Base-by-base conservation (phyloP, 495 filamentous ascomycete genomes). In the Tetracladium marchalianum region DNA sequence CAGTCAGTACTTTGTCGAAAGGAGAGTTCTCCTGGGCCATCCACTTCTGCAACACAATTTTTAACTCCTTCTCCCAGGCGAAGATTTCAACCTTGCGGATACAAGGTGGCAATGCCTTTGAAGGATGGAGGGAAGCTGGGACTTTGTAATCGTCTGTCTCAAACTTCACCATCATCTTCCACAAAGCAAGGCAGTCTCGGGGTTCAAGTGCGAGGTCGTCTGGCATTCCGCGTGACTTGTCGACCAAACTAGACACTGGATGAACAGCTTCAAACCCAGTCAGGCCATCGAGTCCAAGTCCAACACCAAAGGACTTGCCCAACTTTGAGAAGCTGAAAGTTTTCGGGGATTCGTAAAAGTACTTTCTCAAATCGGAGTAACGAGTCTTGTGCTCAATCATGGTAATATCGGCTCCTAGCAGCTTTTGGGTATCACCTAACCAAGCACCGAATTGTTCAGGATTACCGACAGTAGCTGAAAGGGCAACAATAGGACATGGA, bases 391-490 rank as follows among this genome's bases (percentile, higher is more conserved):
- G 82, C 27, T 76, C 58, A 13, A 89, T 73, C 72, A 84, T 81
- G 16, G 65, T 71, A 3, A 89, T 51, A 4, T 84, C 67, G 39
- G 68, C 67, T 1, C 76, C 76, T 16, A 70, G 66, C 0, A 54
- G 48, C 39, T 66, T 60, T 45, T 89, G 85, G 0, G 82, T 78
- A 4, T 67, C 58, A 0, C 51, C 58, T 1, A 90, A 68, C 85
- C 85, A 90, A 11, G 66, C 64, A 41, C 62, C 75, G 60, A 90
- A 87, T 54, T 81, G 74, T 1, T 73, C 56, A 3, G 84, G 83
- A 49, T 90, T 89, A 1, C 82, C 85, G 33, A 89, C 80, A 0
- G 85, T 90, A 6, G 85, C 84, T 8, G 84, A 89, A 5, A 90
- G 68, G 1, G 85, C 84, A 47, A 90, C 81, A 39, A 90, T 86